Conservation (phyloP, 768 basidiomycete genomes). For the Hygrocybe punicea region DNA sequence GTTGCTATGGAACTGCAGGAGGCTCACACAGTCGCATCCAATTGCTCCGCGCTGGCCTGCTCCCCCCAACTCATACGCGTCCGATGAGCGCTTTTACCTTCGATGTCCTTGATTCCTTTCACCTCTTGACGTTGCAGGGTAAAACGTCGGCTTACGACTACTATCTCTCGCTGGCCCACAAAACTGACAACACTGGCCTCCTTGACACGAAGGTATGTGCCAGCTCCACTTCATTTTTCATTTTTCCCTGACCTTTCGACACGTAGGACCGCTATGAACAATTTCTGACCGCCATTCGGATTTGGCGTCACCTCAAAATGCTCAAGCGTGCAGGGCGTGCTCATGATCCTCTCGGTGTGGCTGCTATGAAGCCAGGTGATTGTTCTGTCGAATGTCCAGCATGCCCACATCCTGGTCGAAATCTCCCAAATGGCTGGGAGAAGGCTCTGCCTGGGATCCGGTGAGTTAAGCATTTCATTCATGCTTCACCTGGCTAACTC, state of each 20-base stretch:
- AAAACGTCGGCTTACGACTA: slow-evolving; percentile 8
- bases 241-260: background rate
- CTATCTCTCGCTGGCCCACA: slow-evolving; percentile 3
- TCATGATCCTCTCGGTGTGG: slow-evolving; percentile 7
- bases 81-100: slow-evolving; percentile 11
- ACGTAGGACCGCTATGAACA: slow-evolving; percentile 6
- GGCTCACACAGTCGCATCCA: slow-evolving; percentile 2
- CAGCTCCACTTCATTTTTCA: background rate
- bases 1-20: slow-evolving; percentile 11
- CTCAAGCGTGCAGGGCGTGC: slow-evolving; percentile 24
- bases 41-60: slow-evolving; percentile 5
- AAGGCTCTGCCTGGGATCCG: slow-evolving; percentile 3
- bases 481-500: background rate
- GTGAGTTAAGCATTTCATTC: background rate
- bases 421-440: slow-evolving; percentile 15
- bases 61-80: background rate
- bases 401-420: slow-evolving; percentile 23
- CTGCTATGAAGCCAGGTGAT: slow-evolving; percentile 11
- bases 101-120: slow-evolving; percentile 10
- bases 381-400: slow-evolving; percentile 24
- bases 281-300: slow-evolving; percentile 1
- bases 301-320: slow-evolving; percentile 22
- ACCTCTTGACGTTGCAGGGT: slow-evolving; percentile 9
- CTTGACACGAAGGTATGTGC: background rate
- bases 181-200: slow-evolving; percentile 5